Evolutionary conservation across 257 asterid genomes (phyloP), one percentile per base, ranked within the genome.

Genomic region (Coffea eugenioides): DNA sequence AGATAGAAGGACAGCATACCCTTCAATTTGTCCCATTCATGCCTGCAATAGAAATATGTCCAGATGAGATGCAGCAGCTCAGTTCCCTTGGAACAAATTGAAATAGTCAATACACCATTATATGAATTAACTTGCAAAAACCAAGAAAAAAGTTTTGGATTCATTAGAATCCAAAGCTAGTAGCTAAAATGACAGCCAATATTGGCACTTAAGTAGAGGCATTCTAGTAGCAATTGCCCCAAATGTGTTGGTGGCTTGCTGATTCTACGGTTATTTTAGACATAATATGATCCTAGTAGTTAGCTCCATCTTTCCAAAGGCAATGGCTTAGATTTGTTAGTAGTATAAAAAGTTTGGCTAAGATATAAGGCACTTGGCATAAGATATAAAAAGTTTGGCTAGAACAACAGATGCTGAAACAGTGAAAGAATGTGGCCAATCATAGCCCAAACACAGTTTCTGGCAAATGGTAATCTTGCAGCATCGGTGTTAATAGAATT

Each of bases 21-120:
- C 90, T 80, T 95, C 84, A 95, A 81, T 68, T 88, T 91, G 80
- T 84, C 91, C 99, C 99, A 95, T 71, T 90, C 91, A 80, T 82
- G 89, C 99, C 99, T 95, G 92, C 75, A 80, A 83, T 70, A 57
- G 48, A 76, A 76, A 88, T 74, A 59, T 80, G 83, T 65, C 79
- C 62, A 46, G 56, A 65, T 64, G 46, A 57, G 14, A 62, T 14
- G 41, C 43, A 14, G 16, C 46, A 52, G 48, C 43, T 69, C 73
- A 27, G 16, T 69, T 67, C 59, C 39, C 73, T n/a, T 41, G 15
- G 23, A 13, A 14, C 25, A 62, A 18, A 2, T 72, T 41, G 43
- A 36, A 65, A 14, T 34, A 67, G 59, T 54, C n/a, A 10, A 67
- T 72, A 49, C 69, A 34, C 49, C 49, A 25, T 62, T 36, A 62